phyloP scores from a whole-genome alignment of 768 basidiomycete species.

The Tulasnella sp. region DNA sequence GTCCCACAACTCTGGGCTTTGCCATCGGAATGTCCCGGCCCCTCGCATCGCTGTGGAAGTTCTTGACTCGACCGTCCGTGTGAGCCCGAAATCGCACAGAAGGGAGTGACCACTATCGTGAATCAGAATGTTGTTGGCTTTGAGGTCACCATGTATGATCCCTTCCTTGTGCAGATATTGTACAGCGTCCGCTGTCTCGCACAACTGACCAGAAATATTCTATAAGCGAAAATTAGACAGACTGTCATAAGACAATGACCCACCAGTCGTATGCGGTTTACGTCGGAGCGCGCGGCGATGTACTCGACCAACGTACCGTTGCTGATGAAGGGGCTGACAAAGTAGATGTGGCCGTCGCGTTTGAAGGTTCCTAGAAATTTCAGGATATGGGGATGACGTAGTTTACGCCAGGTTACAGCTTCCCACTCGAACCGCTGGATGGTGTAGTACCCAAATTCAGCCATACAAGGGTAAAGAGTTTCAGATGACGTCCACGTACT shows the following conservation, averaged over 20 bases:
- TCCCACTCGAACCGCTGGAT: background rate
- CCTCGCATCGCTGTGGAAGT: too few relatives aligned
- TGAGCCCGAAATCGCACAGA: background rate
- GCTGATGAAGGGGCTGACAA: background rate
- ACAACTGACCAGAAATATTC: background rate
- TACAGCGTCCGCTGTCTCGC: background rate
- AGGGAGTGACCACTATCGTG: background rate
- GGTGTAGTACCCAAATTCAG: too few relatives aligned
- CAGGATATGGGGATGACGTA: background rate
- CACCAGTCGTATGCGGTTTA: background rate
- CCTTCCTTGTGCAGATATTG: background rate
- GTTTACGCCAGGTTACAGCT: background rate
- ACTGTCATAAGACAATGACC: background rate
- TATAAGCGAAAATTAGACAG: background rate
- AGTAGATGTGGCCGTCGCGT: background rate
- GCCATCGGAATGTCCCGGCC: too few relatives aligned
- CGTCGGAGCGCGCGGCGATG: background rate
- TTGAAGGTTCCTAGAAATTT: background rate
- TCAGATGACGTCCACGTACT: background rate
- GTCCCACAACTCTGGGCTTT: background rate
- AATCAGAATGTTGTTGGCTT: background rate
- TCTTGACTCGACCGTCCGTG: background rate
- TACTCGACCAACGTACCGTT: background rate
- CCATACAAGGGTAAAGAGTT: too few relatives aligned
- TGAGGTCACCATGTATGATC: background rate